A percentile compares a stretch with the other conserved stretches of the same genome.
Conservation (phyloP, 192 early-diverging fungal genomes). For the Mycoemilia scoparia region DNA sequence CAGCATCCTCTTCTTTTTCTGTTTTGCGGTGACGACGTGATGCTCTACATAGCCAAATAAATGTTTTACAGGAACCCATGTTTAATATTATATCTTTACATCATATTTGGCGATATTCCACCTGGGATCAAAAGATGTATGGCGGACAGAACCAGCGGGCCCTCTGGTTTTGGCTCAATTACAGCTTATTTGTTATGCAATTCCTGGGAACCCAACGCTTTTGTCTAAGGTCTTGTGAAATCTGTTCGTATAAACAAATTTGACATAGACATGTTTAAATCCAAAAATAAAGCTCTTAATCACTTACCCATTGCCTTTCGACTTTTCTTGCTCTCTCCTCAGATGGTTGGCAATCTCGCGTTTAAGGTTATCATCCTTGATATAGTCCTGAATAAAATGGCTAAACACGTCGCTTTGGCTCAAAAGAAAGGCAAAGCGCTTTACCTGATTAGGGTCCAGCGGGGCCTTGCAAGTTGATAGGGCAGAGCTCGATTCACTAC, state of each 20-base stretch:
- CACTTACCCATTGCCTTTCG: background rate
- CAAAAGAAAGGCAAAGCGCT: conserved; percentile 30
- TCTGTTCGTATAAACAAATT: too few species aligned
- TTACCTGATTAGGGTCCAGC: conserved; percentile 23
- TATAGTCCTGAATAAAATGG: conserved; percentile 43
- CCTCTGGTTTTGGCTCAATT: too few species aligned
- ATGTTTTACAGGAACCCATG: conserved; percentile 1
- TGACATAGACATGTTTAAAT: background rate
- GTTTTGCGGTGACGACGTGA: conserved; percentile 81
- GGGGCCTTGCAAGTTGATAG: too few species aligned
- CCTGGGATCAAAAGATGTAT: too few species aligned
- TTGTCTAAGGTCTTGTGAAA: too few species aligned
- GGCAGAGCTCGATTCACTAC: too few species aligned
- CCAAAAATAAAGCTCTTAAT: too few species aligned
- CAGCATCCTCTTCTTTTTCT: conserved; percentile 94
- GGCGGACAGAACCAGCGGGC: too few species aligned
- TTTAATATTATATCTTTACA: background rate
- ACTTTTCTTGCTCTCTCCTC: conserved; percentile 18
- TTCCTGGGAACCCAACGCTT: too few species aligned
- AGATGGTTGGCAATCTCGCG: conserved; percentile 24
- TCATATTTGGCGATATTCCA: too few species aligned
- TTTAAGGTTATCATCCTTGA: conserved; percentile 33
- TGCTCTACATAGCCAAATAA: too few species aligned
- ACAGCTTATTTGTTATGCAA: too few species aligned
- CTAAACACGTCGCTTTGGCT: conserved; percentile 54